Evolutionary conservation across 345 rosid species (phyloP).

Genomic region (Brassica carinata): DNA sequence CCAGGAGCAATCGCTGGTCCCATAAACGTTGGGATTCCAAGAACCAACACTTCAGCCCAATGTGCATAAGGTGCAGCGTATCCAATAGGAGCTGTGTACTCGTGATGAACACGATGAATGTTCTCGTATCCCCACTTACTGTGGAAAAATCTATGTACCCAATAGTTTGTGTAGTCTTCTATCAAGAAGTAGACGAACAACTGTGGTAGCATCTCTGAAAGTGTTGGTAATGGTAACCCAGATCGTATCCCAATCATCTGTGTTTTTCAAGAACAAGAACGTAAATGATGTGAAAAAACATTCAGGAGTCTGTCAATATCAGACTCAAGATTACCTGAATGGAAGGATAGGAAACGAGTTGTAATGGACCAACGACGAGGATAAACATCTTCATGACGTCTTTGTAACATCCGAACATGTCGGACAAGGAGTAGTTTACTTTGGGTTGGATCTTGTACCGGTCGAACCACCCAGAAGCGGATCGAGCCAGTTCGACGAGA

Average conservation of each 20-base stretch:
- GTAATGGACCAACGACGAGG: constrained; percentile 2
- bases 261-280: background rate
- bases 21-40: constrained; percentile 3
- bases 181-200: background rate
- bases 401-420: background rate
- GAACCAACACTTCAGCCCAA: background rate
- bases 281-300: background rate
- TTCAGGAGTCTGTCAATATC: background rate
- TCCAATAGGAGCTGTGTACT: background rate
- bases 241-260: constrained; percentile 5
- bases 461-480: background rate
- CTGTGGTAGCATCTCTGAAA: background rate
- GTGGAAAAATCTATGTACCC: background rate
- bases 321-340: background rate
- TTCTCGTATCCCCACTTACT: constrained; percentile 1
- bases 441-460: background rate
- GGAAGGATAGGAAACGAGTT: background rate
- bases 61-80: background rate
- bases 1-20: constrained; percentile 3
- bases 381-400: constrained; percentile 1
- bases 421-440: background rate
- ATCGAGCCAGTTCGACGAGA: constrained; percentile 1
- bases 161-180: constrained; percentile 1
- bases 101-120: background rate
- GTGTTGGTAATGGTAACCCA: background rate